Evolutionary conservation across 2,329 filamentous ascomycete genomes (phyloP).

Genomic region (Penicillium palitans): DNA sequence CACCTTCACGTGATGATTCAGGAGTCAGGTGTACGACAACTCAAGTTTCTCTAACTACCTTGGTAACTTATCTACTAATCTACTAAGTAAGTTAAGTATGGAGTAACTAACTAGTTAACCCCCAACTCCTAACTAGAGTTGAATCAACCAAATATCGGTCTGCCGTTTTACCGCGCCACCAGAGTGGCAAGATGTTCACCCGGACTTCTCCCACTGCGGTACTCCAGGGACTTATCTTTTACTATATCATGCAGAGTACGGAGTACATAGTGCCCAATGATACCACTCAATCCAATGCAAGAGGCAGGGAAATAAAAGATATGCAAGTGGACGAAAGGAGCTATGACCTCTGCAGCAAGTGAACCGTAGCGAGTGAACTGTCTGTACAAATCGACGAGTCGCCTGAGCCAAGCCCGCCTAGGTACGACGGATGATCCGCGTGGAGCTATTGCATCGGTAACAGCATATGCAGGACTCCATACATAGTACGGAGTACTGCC

Average conservation of each 20-base stretch:
- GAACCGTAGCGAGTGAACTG: conserved; percentile 15
- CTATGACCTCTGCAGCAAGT: conserved; percentile 5
- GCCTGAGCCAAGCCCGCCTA: conserved; percentile 14
- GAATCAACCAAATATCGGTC: not conserved
- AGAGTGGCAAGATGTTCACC: conserved; percentile 11
- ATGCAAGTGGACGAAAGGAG: conserved; percentile 1
- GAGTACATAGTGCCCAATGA: not conserved
- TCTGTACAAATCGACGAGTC: conserved; percentile 19
- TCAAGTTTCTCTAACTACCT: not conserved
- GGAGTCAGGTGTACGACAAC: conserved; percentile 1
- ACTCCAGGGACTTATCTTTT: not conserved
- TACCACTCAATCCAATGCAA: not conserved
- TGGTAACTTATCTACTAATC: not conserved
- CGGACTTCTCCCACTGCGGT: conserved; percentile 6
- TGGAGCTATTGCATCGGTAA: conserved; percentile 13
- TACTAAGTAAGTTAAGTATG: not conserved
- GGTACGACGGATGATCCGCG: conserved; percentile 17
- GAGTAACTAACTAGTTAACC: not conserved
- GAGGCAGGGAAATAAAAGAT: not conserved
- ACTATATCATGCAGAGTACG: not conserved
- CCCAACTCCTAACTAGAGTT: not conserved
- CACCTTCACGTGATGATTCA: not conserved
- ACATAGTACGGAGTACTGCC: not conserved
- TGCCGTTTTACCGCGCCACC: conserved; percentile 5
- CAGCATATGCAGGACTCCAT: not conserved